These are phyloP conservation scores for Teunomyces stri DNA, from an alignment of 805 yeast species.

Conservation along the genomic window DNA sequence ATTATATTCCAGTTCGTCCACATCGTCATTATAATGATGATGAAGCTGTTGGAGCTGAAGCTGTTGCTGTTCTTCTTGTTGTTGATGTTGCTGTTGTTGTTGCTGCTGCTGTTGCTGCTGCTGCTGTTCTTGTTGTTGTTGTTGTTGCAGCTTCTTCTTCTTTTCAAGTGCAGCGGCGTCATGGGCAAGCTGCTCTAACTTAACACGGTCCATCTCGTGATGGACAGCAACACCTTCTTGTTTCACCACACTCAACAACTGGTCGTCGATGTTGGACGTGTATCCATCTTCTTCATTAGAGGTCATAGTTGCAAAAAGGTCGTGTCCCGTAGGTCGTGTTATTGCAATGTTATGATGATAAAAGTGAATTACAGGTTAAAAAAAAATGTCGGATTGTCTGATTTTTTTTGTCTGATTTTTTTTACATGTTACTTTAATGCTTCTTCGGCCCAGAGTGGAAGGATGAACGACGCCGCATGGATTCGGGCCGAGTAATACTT, in stretches of 20 bases:
- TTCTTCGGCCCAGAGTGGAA: conserved; percentile 75
- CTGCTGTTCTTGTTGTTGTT: conserved; percentile 10
- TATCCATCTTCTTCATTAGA: conserved; percentile 22
- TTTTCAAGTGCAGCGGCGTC: conserved; percentile 19
- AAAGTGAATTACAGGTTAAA: neutral
- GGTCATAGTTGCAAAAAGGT: conserved; percentile 10
- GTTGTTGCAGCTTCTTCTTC: neutral
- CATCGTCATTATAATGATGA: conserved; percentile 19
- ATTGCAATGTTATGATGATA: neutral
- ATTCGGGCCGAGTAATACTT: conserved; percentile 64
- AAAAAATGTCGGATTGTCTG: neutral
- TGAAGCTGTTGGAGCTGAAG: conserved; percentile 7
- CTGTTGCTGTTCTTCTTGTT: conserved; percentile 11
- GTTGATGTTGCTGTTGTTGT: conserved; percentile 21
- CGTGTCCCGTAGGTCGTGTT: conserved; percentile 5
- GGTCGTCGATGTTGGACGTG: conserved; percentile 41
- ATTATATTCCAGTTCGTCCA: conserved; percentile 39
- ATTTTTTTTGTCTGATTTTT: neutral
- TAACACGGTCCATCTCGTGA: conserved; percentile 16
- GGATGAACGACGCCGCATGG: conserved; percentile 70
- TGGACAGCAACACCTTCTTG: conserved; percentile 22
- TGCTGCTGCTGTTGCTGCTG: conserved; percentile 18
- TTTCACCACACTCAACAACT: conserved; percentile 38
- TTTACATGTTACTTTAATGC: conserved; percentile 14
- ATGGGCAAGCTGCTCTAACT: conserved; percentile 32